Evolutionary conservation across 2,329 filamentous ascomycete species (phyloP).

Genomic region (Diplodia intermedia): DNA sequence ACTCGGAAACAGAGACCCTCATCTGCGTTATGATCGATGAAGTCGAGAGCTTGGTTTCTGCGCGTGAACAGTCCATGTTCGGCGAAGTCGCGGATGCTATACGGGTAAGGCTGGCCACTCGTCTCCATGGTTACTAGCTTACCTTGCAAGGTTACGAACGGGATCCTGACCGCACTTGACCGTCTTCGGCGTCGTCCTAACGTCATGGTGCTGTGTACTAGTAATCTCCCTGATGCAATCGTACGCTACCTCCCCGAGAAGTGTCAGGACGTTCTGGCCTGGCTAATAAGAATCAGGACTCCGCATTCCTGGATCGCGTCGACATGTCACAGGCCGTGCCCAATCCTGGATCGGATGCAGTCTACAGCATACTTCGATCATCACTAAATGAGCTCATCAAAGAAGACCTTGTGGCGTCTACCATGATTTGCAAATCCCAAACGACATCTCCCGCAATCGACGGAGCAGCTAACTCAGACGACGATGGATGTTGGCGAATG

Average conservation of each 20-base stretch:
- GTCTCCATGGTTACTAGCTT: neutral
- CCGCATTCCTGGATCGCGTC: slow-evolving; percentile 58
- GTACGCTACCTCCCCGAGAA: neutral
- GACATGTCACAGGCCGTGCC: slow-evolving; percentile 56
- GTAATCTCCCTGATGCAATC: slow-evolving; percentile 55
- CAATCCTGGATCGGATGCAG: slow-evolving; percentile 47
- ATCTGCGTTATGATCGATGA: slow-evolving; percentile 48
- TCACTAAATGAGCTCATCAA: slow-evolving; percentile 55
- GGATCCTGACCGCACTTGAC: slow-evolving; percentile 58
- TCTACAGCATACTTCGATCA: slow-evolving; percentile 58
- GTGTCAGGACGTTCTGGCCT: neutral
- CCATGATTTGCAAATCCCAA: neutral
- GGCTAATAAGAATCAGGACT: slow-evolving; percentile 42
- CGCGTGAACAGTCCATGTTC: slow-evolving; percentile 49
- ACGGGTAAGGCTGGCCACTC: slow-evolving; percentile 41
- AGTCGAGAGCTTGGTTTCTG: slow-evolving; percentile 57
- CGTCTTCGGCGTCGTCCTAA: slow-evolving; percentile 52
- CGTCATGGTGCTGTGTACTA: slow-evolving; percentile 59
- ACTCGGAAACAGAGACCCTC: slow-evolving; percentile 31
- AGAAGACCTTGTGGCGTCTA: slow-evolving; percentile 45
- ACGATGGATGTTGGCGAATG: neutral
- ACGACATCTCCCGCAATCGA: neutral
- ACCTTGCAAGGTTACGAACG: slow-evolving; percentile 52
- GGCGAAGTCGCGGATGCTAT: slow-evolving; percentile 56
- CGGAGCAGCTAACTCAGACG: neutral